Percentiles rank a stretch among this genome's conserved stretches.
These are phyloP conservation scores for Erucastrum elatum DNA, from an alignment of 345 rosid species.

Conservation along the genomic window DNA sequence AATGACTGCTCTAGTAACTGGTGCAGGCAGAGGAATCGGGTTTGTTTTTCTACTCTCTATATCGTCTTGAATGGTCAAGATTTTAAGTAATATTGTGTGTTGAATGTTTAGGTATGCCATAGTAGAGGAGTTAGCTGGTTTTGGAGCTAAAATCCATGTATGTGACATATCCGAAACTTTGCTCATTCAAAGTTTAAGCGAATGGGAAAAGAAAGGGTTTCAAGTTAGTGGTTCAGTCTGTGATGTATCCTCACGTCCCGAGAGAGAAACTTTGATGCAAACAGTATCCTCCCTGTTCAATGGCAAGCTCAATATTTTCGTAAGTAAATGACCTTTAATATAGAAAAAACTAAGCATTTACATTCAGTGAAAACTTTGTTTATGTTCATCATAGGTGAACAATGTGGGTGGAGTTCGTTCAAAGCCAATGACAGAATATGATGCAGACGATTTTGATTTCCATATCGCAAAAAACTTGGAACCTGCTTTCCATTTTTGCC, in stretches of 20 bases:
- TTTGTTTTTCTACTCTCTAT: not conserved
- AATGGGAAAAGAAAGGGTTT: constrained; percentile 1
- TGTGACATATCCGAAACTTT: not conserved
- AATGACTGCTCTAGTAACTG: not conserved
- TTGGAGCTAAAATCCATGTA: not conserved
- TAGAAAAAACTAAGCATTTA: not conserved
- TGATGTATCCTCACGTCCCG: not conserved
- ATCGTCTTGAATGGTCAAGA: not conserved
- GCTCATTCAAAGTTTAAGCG: not conserved
- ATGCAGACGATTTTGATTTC: not conserved
- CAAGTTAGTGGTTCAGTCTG: not conserved
- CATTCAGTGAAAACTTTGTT: not conserved
- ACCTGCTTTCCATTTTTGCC: not conserved
- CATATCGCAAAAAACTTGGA: not conserved
- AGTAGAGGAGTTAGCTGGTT: not conserved
- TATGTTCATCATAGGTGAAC: not conserved
- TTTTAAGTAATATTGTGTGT: not conserved
- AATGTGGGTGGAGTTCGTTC: not conserved
- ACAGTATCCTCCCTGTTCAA: not conserved
- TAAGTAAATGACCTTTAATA: not conserved
- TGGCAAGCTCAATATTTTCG: not conserved
- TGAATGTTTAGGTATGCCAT: not conserved
- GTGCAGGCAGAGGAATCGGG: not conserved
- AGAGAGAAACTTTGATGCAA: not conserved
- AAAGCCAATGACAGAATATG: not conserved